These are phyloP conservation scores for Cucumis melo DNA, from an alignment of 306 rosid genomes.

Conservation along the genomic window DNA sequence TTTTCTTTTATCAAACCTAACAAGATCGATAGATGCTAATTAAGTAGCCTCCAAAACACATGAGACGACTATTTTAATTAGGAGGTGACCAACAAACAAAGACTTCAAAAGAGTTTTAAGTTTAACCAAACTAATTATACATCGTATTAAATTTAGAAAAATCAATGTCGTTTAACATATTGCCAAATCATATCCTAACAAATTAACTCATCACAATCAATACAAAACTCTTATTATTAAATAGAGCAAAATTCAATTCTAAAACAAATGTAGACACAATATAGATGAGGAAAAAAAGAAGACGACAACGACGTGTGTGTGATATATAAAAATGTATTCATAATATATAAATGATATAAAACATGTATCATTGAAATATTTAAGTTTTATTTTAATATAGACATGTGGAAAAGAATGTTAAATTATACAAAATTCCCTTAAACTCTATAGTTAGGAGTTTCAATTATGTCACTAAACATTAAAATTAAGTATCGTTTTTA, in stretches of 20 bases:
- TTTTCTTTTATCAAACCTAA: neutral
- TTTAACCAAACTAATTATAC: neutral
- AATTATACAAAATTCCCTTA: too few relatives aligned
- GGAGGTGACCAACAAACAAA: neutral
- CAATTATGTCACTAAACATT: too few relatives aligned
- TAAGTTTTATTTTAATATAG: too few relatives aligned
- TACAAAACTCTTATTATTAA: neutral
- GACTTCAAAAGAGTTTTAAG: neutral
- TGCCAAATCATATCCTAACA: neutral
- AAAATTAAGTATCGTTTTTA: too few relatives aligned
- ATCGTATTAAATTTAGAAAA: neutral
- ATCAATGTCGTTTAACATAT: neutral
- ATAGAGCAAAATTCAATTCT: neutral
- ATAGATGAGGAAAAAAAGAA: neutral
- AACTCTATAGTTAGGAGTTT: too few relatives aligned
- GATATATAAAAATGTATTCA: neutral
- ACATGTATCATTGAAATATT: neutral
- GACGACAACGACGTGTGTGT: neutral
- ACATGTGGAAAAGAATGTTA: too few relatives aligned
- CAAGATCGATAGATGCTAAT: neutral
- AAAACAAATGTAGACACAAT: neutral
- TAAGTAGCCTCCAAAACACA: neutral
- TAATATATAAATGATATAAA: neutral
- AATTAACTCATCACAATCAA: neutral
- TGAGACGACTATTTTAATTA: neutral